Base-by-base conservation (phyloP, 345 rosid species). In the Angophora floribunda region DNA sequence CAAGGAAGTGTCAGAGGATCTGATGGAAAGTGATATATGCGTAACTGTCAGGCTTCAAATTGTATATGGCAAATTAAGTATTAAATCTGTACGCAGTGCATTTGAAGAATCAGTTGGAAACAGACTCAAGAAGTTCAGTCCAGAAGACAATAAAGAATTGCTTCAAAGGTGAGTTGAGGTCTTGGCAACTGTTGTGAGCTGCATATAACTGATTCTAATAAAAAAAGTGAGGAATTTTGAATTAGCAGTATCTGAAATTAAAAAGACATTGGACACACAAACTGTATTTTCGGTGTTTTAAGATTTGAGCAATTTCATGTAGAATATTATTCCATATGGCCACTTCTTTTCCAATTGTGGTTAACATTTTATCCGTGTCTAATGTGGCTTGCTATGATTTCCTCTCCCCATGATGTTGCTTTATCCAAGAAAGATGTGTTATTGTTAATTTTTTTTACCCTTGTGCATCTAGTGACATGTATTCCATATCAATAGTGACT, bases 61-160 rank as follows among this genome's bases (percentile, higher is more conserved):
- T 89, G 93, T 97, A 7, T 97, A 96, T 52, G 57, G 95, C 87
- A 96, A 86, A 91, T 93, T 96, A 87, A 95, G 95, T 89, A 96
- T 96, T 44, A 91, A 95, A 2, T 95, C 97, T 16, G 95, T 96
- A 0, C 95, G 98, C 45, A 94, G 90, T 92, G 97, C 99, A 67
- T 97, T 95, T 80, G 96, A 95, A 93, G 97, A 96, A 86, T 94
- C 98, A 21, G 96, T 97, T 6, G 98, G 98, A 89, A 95, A 92
- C 93, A 92, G 98, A 84, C 96, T 97, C 86, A 92, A 90, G 53
- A 96, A 93, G 90, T 97, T 97, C 63, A 93, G 97, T 51, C 95
- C 93, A 87, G 80, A 92, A 32, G 93, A 95, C 52, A 95, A 92
- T 89, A 90, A 95, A 87, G 95, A 94, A 41, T 90, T 97, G 94